phyloP scores from a whole-genome alignment of 176 grass and related monocot genomes.

The Phoenix dactylifera region DNA sequence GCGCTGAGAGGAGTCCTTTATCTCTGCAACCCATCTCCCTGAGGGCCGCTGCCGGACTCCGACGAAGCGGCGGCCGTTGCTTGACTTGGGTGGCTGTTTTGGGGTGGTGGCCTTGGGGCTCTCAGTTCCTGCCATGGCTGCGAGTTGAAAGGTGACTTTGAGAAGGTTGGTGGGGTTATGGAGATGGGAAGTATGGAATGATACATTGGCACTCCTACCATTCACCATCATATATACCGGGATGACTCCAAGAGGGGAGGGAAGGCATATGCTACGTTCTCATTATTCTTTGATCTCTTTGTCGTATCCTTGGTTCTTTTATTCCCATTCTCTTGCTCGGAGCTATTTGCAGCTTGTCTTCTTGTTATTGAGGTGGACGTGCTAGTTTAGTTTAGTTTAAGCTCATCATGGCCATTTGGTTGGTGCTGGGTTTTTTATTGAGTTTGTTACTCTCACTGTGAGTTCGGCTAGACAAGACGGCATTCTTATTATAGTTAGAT shows the following conservation, averaged over 20 bases:
- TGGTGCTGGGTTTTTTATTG: background rate
- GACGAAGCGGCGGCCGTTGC: slow-evolving; percentile 24
- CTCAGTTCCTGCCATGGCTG: background rate
- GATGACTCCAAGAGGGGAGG: background rate
- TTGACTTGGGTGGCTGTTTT: background rate
- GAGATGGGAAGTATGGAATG: slow-evolving; percentile 4
- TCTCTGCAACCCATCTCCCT: slow-evolving; percentile 54
- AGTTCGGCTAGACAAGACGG: no score
- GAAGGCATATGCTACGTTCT: slow-evolving; percentile 24
- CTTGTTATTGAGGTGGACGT: slow-evolving; percentile 16
- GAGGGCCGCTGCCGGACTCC: slow-evolving; percentile 51
- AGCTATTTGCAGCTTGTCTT: slow-evolving; percentile 25
- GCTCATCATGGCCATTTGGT: slow-evolving; percentile 43
- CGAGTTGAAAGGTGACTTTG: background rate
- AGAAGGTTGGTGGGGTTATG: background rate
- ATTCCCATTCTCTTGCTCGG: slow-evolving; percentile 11
- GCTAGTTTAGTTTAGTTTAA: background rate
- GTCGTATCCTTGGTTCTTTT: slow-evolving; percentile 20
- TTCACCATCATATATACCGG: background rate
- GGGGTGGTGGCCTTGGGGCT: background rate
- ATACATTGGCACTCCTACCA: background rate
- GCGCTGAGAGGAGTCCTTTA: slow-evolving; percentile 54
- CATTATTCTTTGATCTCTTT: slow-evolving; percentile 13
- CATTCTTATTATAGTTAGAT: no score
- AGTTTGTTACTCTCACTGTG: no score